Base-by-base conservation (phyloP, 129 eudicot species). In the Rutidosis leptorrhynchoides region DNA sequence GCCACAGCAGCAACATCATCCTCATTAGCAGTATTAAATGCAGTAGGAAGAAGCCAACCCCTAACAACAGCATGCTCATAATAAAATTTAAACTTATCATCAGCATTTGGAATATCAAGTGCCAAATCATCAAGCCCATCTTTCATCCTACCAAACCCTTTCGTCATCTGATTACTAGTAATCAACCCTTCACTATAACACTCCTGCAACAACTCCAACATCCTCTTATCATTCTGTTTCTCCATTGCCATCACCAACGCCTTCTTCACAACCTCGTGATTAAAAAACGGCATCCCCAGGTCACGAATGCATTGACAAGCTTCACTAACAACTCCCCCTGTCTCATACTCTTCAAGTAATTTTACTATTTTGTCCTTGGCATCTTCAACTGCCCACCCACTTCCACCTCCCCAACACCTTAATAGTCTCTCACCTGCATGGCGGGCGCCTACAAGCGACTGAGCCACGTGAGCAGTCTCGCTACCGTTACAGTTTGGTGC, bases 361-460 rank as follows among this genome's bases (percentile, higher is more conserved):
- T 90, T 90, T 64, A 73, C 78, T 7, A 90, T 90, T 62, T 87
- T 90, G 76, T 90, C 97, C 81, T 90, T 90, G 0, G 97, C 97
- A 54, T 90, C 97, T 79, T 90, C 97, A 69, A 90, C 97, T 0
- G 97, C 97, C 97, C 97, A 90, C 33, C 97, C 97, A 0, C 93
- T 87, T 30, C 97, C 97, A n/a, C 97, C 97, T 7, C 97, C 97
- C 97, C 97, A 90, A 62, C 97, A 90, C 84, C 97, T 77, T 46
- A 84, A 69, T 42, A 90, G 72, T 76, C 97, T 79, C 86, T 90
- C 97, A 5, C 97, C 97, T n/a, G 96, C 97, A 22, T 90, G 94
- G 9, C 97, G 92, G 1, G 97, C 95, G 1, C 77, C 87, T 25
- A 83, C 30, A 3, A 90, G 84, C 25, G 97, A 71, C 54, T 77